Evolutionary conservation across 106 monocot species (phyloP).

Genomic region (Chionographis japonica): DNA sequence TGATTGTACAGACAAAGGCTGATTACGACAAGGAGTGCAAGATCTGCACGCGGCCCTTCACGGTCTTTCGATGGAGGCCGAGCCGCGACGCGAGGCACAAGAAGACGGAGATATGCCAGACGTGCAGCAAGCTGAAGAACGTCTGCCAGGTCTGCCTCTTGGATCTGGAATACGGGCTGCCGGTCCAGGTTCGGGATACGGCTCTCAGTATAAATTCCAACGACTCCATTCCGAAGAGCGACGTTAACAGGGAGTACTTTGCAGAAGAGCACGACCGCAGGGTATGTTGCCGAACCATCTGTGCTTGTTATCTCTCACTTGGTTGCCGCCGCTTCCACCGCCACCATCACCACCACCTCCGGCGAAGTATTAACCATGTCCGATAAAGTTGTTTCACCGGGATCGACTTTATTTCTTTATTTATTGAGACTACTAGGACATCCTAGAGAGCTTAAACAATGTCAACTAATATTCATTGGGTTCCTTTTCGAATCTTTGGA

Average conservation of each 20-base stretch:
- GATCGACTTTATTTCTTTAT: too few species aligned
- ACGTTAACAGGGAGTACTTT: conserved; percentile 94
- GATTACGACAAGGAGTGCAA: conserved; percentile 99
- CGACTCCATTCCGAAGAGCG: conserved; percentile 96
- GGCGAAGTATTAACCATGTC: too few species aligned
- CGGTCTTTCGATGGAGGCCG: conserved; percentile 96
- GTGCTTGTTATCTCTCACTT: background rate
- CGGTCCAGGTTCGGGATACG: conserved; percentile 95
- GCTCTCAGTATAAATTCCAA: conserved; percentile 86
- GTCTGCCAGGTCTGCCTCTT: conserved; percentile 94
- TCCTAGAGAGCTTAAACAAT: too few species aligned
- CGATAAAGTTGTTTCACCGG: too few species aligned
- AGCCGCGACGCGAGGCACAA: conserved; percentile 86
- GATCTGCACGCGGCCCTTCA: conserved; percentile 94
- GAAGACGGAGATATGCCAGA: conserved; percentile 81
- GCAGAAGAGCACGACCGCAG: conserved; percentile 97
- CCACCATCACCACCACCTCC: too few species aligned
- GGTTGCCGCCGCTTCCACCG: too few species aligned
- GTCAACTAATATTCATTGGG: too few species aligned
- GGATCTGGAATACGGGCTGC: conserved; percentile 96
- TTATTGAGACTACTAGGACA: too few species aligned
- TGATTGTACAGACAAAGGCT: conserved; percentile 55
- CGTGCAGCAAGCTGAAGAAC: conserved; percentile 81
- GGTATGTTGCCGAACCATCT: conserved; percentile 35
- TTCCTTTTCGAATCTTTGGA: too few species aligned